Evolutionary conservation across 805 yeast genomes (phyloP).

Genomic region (Metschnikowia henanensis): DNA sequence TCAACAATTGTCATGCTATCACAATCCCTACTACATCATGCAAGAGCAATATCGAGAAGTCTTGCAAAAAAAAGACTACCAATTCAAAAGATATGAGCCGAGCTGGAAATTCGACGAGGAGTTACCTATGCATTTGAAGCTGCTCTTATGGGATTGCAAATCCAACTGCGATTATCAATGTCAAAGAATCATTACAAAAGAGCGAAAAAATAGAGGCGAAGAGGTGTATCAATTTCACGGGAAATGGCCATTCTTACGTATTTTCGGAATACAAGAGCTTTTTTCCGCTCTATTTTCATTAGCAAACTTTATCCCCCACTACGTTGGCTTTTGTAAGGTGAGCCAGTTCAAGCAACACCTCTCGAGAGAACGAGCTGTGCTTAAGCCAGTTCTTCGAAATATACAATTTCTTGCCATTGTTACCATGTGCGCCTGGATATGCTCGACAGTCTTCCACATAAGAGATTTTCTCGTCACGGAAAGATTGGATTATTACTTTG

Average conservation of each 20-base stretch:
- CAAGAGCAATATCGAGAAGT: constrained; percentile 25
- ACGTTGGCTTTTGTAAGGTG: constrained; percentile 18
- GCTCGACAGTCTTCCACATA: constrained; percentile 83
- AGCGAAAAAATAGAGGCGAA: constrained; percentile 46
- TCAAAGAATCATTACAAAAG: constrained; percentile 69
- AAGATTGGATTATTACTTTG: constrained; percentile 86
- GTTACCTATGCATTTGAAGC: constrained; percentile 39
- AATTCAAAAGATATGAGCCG: constrained; percentile 28
- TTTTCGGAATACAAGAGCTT: constrained; percentile 82
- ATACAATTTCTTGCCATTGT: constrained; percentile 48
- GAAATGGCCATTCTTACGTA: constrained; percentile 90
- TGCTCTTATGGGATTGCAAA: constrained; percentile 41
- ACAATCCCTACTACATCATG: constrained; percentile 28
- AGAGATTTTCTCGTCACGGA: constrained; percentile 82
- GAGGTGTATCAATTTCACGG: constrained; percentile 89
- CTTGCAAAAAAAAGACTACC: constrained; percentile 16
- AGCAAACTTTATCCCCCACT: constrained; percentile 36
- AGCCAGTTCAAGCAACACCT: constrained; percentile 1
- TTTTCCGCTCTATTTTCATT: constrained; percentile 80
- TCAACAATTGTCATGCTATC: constrained; percentile 32
- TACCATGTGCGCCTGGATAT: constrained; percentile 86
- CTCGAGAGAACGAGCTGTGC: constrained; percentile 1
- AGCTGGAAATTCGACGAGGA: constrained; percentile 40
- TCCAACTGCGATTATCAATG: constrained; percentile 92
- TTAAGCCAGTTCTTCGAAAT: constrained; percentile 10